Percentiles rank a stretch among this genome's conserved stretches.
Evolutionary conservation across 108 stramenopile species (phyloP).

Genomic region (Nitzschia inconspicua): DNA sequence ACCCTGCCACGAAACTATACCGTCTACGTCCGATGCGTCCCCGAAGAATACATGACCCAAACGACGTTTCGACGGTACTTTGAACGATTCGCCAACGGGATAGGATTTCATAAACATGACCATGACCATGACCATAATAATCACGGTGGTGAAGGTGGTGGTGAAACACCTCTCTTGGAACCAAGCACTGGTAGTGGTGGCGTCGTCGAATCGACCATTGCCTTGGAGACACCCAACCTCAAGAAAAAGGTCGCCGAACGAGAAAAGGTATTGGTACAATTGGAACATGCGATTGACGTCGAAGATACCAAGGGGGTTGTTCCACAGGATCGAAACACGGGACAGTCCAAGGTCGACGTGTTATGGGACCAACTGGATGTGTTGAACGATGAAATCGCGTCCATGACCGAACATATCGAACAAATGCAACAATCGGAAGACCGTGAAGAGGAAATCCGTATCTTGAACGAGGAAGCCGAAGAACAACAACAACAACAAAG

Average conservation of each 20-base stretch:
- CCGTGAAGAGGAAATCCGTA: too few relatives aligned
- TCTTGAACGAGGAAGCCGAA: too few relatives aligned
- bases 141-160: neutral
- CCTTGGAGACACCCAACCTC: slow-evolving; percentile 42
- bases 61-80: slow-evolving; percentile 42
- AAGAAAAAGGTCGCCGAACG: slow-evolving; percentile 42
- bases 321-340: slow-evolving; percentile 16
- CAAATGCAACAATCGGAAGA: too few relatives aligned
- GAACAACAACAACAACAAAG: too few relatives aligned
- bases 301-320: slow-evolving; percentile 28
- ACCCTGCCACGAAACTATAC: slow-evolving; percentile 39
- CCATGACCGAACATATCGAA: slow-evolving; percentile 19
- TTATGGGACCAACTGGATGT: slow-evolving; percentile 17
- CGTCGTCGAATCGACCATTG: slow-evolving; percentile 38
- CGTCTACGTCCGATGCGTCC: slow-evolving; percentile 46
- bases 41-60: slow-evolving; percentile 40
- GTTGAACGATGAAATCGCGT: slow-evolving; percentile 34
- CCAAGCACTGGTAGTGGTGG: too few relatives aligned
- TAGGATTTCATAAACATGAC: too few relatives aligned
- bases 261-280: slow-evolving; percentile 34
- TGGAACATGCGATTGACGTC: slow-evolving; percentile 60
- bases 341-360: slow-evolving; percentile 16
- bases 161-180: too few relatives aligned
- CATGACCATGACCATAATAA: neutral
- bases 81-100: slow-evolving; percentile 1